phyloP scores from a whole-genome alignment of 2,329 filamentous ascomycete genomes.

The Cladosporium sp. region DNA sequence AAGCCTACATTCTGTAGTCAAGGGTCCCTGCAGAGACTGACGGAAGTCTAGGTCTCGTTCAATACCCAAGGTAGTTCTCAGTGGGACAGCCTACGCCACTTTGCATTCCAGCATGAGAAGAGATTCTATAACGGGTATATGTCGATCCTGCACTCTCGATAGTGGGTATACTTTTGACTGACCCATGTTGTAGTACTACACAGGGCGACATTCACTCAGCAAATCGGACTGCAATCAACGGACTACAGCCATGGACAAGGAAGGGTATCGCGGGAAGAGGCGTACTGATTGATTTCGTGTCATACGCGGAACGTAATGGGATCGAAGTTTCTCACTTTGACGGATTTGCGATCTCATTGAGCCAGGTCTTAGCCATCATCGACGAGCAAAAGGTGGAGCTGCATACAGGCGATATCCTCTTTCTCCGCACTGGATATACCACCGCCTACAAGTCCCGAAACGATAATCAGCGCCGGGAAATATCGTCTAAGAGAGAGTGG shows the following conservation, averaged over 20 bases:
- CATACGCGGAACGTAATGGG: neutral
- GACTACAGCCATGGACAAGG: neutral
- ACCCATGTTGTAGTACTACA: neutral
- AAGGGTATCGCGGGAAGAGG: neutral
- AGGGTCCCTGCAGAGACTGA: neutral
- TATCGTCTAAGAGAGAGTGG: neutral
- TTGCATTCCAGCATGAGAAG: constrained; percentile 43
- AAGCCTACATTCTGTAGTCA: neutral
- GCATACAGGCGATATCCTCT: neutral
- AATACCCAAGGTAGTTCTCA: constrained; percentile 1
- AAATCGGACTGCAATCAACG: neutral
- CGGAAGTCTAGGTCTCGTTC: neutral
- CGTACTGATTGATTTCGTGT: neutral
- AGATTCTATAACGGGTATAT: neutral
- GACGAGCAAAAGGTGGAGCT: neutral
- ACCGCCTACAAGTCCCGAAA: neutral
- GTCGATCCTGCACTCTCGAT: neutral
- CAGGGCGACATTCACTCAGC: neutral
- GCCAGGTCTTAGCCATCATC: neutral
- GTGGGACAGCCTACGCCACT: constrained; percentile 19
- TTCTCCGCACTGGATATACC: neutral
- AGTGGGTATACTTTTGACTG: neutral
- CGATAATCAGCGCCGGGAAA: neutral
- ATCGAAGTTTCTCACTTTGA: neutral
- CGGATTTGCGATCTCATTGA: neutral